Conservation (phyloP, 768 basidiomycete genomes). For the Solioccasus polychromus region DNA sequence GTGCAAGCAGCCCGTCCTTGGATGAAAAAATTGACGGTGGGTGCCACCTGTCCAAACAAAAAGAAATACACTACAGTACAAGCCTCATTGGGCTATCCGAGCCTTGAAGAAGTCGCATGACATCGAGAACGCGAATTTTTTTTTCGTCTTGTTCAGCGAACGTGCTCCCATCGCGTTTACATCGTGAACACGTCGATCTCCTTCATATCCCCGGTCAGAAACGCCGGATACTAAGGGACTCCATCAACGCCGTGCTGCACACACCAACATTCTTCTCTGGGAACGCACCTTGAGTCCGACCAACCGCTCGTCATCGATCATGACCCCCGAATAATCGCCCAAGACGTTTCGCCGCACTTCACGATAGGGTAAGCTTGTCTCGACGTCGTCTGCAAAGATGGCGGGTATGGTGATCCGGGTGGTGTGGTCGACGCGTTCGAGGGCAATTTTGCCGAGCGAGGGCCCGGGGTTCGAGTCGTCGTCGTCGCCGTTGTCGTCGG, state of each 20-base stretch:
- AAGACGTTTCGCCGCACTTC: conserved; percentile 19
- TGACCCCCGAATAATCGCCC: conserved; percentile 37
- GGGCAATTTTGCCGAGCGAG: neutral
- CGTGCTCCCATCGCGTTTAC: no score
- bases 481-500: neutral
- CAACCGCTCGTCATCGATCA: conserved; percentile 42
- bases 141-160: no score
- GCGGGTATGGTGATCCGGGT: conserved; percentile 10
- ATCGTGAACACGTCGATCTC: no score
- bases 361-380: conserved; percentile 33
- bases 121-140: no score
- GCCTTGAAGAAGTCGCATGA: no score
- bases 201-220: no score
- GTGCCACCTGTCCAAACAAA: no score
- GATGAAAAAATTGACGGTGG: no score
- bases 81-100: no score
- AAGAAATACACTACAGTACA: no score
- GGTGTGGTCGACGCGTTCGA: conserved; percentile 7
- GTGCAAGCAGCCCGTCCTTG: no score
- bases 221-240: conserved; percentile 29
- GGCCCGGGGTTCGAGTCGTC: neutral
- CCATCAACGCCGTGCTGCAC: no score
- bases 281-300: conserved; percentile 39
- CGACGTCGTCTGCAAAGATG: conserved; percentile 26
- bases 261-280: neutral